Base-by-base conservation (phyloP, 768 basidiomycete species). In the Suillus clintonianus region DNA sequence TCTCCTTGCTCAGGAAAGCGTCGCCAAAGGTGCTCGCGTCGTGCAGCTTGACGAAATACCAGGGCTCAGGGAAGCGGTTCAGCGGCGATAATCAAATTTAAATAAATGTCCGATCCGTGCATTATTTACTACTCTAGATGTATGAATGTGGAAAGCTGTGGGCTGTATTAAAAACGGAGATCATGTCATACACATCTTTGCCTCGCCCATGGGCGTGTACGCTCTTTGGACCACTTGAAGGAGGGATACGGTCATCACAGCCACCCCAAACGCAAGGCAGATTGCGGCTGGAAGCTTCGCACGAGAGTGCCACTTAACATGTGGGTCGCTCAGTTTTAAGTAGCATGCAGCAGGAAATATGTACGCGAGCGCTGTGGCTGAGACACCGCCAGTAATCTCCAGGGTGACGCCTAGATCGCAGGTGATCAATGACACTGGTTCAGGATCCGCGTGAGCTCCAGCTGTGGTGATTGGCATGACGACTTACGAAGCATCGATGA, bases 371-470 rank as follows among this genome's bases (percentile, higher is more conserved):
- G 94, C 88, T 0, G 95, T 94, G 6, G 93, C 93, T 15, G 93
- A 93, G 13, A 93, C 85, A n/a, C 97, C 97, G n/a, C 97, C 97
- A 0, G 95, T 96, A 50, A 99, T 91, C 79, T 99, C 97, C 43
- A 99, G 89, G 79, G 97, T 97, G 51, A 98, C 90, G n/a, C 97
- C 97, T 15, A 99, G 85, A 75, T 99, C 97, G 73, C 95, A 97
- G 1, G 97, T 98, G 62, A 95, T 83, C 61, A 98, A 82, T 5
- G 97, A 87, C 64, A 97, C 95, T 96, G 72, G 15, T 56, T 42
- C 60, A n/a, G 51, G 15, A 59, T 59, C 57, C 59, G 56, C 22
- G n/a, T 24, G 24, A 41, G 41, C 34, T 24, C 24, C 54, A 30
- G 17, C n/a, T 30, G 22, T 41, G 64, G 47, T 34, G 22, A 51